These are phyloP conservation scores for Phytophthora pistaciae DNA, from an alignment of 352 stramenopile genomes.

Conservation along the genomic window DNA sequence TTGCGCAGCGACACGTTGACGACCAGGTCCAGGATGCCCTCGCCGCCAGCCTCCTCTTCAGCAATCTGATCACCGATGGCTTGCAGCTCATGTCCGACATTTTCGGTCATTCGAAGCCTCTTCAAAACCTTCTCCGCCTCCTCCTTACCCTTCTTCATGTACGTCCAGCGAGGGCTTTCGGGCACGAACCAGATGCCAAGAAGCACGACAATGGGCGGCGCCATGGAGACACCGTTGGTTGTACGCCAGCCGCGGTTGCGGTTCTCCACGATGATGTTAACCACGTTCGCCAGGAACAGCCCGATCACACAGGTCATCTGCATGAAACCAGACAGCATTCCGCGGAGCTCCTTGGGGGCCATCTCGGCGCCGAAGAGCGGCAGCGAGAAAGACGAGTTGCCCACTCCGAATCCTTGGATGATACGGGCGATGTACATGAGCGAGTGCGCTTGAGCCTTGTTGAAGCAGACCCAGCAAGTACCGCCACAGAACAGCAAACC, in stretches of 20 bases:
- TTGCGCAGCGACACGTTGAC: slow-evolving; percentile 32
- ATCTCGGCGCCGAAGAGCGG: slow-evolving; percentile 50
- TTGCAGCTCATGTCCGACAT: slow-evolving; percentile 42
- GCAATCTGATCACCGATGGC: slow-evolving; percentile 48
- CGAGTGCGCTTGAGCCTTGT: slow-evolving; percentile 23
- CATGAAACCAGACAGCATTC: slow-evolving; percentile 50
- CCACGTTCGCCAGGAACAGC: slow-evolving; percentile 44
- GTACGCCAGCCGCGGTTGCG: slow-evolving; percentile 40
- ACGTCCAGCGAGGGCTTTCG: slow-evolving; percentile 52
- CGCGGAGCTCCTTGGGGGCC: slow-evolving; percentile 44
- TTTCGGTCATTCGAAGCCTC: slow-evolving; percentile 40
- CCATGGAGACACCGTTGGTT: slow-evolving; percentile 46
- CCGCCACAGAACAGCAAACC: slow-evolving; percentile 43
- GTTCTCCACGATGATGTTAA: slow-evolving; percentile 47
- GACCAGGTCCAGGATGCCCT: slow-evolving; percentile 35
- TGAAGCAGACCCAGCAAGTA: slow-evolving; percentile 41
- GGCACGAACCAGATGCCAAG: slow-evolving; percentile 48
- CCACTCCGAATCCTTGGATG: slow-evolving; percentile 46
- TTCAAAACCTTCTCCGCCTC: slow-evolving; percentile 38
- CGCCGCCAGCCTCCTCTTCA: slow-evolving; percentile 30
- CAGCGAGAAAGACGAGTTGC: slow-evolving; percentile 44
- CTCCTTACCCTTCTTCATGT: slow-evolving; percentile 44
- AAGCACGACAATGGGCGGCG: slow-evolving; percentile 42
- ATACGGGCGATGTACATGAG: slow-evolving; percentile 43
- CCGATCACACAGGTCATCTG: slow-evolving; percentile 47